Percentiles rank a stretch among this genome's conserved stretches.
Conservation (phyloP, 176 grass and related monocot genomes). For the Cenchrus fungigraminus region DNA sequence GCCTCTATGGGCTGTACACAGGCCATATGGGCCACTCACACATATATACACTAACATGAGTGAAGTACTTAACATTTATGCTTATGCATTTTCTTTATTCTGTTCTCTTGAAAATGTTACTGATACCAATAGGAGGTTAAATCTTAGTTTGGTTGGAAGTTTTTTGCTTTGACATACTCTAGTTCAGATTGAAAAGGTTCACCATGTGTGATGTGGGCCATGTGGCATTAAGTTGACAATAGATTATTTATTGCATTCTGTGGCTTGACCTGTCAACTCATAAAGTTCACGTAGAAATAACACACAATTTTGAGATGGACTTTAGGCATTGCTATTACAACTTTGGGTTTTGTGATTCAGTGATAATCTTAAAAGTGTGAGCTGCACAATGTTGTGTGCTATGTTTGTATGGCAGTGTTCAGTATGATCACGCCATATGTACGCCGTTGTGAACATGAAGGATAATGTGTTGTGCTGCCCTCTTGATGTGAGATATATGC, state of each 20-base stretch:
- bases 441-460: background rate
- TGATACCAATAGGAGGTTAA: background rate
- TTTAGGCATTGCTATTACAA: background rate
- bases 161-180: slow-evolving; percentile 20
- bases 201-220: background rate
- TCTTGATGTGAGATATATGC: background rate
- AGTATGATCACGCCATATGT: background rate
- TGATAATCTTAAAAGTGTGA: background rate
- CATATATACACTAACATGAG: no score
- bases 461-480: background rate
- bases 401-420: slow-evolving; percentile 16
- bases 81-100: background rate
- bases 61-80: slow-evolving; percentile 11
- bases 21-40: no score
- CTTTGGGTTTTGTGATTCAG: background rate
- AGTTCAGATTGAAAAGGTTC: background rate
- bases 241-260: slow-evolving; percentile 6
- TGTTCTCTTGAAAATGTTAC: background rate
- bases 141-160: slow-evolving; percentile 22
- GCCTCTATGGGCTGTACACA: no score
- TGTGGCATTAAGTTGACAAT: background rate
- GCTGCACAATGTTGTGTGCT: background rate
- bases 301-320: background rate
- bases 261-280: background rate
- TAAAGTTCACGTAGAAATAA: background rate